A percentile compares a stretch with the other conserved stretches of the same genome.
Evolutionary conservation across 2,329 filamentous ascomycete genomes (phyloP).

Genomic region (Claviceps arundinis): DNA sequence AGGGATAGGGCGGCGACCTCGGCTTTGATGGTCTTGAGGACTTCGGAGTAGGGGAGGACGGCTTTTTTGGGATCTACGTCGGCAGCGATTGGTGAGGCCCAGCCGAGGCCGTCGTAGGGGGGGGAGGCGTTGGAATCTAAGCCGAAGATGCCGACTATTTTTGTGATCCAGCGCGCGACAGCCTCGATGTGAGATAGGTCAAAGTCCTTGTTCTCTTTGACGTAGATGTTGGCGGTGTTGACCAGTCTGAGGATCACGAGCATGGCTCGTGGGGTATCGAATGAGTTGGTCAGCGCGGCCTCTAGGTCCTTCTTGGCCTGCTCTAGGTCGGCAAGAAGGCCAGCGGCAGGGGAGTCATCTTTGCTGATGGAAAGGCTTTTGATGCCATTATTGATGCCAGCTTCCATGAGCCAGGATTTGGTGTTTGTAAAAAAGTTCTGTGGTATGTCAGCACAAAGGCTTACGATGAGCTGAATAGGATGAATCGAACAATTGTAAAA

Average conservation of each 20-base stretch:
- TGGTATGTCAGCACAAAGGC: background rate
- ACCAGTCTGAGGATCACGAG: slow-evolving; percentile 65
- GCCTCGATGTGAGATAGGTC: slow-evolving; percentile 36
- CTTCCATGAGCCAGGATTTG: slow-evolving; percentile 39
- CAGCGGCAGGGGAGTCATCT: slow-evolving; percentile 15
- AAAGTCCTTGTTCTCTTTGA: slow-evolving; percentile 32
- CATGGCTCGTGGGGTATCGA: slow-evolving; percentile 76
- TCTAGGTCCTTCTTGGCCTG: slow-evolving; percentile 42
- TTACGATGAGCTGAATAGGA: background rate
- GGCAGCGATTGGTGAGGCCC: slow-evolving; percentile 30
- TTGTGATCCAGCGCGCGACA: slow-evolving; percentile 67
- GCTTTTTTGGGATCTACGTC: slow-evolving; percentile 31
- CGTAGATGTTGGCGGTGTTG: slow-evolving; percentile 56
- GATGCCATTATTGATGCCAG: slow-evolving; percentile 21
- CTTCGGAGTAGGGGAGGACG: slow-evolving; percentile 33
- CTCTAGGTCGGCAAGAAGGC: slow-evolving; percentile 29
- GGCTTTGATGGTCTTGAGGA: slow-evolving; percentile 29
- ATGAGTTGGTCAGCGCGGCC: slow-evolving; percentile 63
- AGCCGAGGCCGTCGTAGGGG: slow-evolving; percentile 44
- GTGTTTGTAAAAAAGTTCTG: slow-evolving; percentile 47
- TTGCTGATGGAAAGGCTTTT: slow-evolving; percentile 25
- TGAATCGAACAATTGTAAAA: background rate
- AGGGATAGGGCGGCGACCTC: slow-evolving; percentile 37
- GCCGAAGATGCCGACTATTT: slow-evolving; percentile 73
- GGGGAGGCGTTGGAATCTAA: slow-evolving; percentile 49